These are phyloP conservation scores for Gymnopilus dilepis DNA, from an alignment of 768 basidiomycete genomes.

Conservation along the genomic window DNA sequence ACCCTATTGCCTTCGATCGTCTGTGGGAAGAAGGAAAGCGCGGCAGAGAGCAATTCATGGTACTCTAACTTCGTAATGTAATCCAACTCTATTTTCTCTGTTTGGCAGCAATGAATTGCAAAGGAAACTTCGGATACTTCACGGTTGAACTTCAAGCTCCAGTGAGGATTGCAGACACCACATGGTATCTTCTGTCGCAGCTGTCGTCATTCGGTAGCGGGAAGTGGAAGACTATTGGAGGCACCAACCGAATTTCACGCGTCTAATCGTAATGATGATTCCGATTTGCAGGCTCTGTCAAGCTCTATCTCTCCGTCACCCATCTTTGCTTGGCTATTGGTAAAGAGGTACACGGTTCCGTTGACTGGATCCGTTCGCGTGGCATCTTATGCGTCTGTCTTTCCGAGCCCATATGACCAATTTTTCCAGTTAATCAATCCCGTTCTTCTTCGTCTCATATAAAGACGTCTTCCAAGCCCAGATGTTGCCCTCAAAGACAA, in stretches of 20 bases:
- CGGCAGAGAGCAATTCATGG: background rate
- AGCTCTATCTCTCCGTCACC: background rate
- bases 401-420: background rate
- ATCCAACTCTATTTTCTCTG: background rate
- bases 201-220: background rate
- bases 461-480: background rate
- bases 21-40: background rate
- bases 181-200: background rate
- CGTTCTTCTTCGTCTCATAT: background rate
- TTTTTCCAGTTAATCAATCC: background rate
- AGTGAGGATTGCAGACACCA: background rate
- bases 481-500: background rate
- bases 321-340: background rate
- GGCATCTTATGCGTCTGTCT: background rate
- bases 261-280: background rate
- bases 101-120: background rate
- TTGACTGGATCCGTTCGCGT: background rate
- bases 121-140: constrained; percentile 17
- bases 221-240: background rate
- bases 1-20: background rate
- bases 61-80: background rate
- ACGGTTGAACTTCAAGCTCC: constrained; percentile 2
- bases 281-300: background rate
- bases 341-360: background rate
- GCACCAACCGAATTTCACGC: constrained; percentile 16